Conservation (phyloP, 108 stramenopile species). For the Fistulifera pelliculosa region DNA sequence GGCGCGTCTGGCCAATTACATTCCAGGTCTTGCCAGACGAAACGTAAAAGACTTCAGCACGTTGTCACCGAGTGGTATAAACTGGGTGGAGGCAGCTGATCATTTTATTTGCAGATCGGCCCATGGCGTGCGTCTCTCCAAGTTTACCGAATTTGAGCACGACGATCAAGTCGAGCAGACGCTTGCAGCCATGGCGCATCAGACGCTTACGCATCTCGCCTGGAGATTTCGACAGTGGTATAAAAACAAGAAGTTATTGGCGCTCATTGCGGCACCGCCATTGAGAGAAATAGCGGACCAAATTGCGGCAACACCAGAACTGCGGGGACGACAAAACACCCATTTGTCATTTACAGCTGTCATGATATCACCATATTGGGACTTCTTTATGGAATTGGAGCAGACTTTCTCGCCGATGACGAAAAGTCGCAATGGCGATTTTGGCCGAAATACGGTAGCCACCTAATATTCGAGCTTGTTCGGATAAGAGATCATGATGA, state of each 20-base stretch:
- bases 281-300: constrained; percentile 37
- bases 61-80: constrained; percentile 34
- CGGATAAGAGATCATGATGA: constrained; percentile 3
- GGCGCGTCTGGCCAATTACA: constrained; percentile 36
- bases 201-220: constrained; percentile 48
- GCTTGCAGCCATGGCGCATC: constrained; percentile 31
- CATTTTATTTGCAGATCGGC: constrained; percentile 69
- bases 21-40: constrained; percentile 47
- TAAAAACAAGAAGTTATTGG: constrained; percentile 38
- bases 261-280: constrained; percentile 50
- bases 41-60: constrained; percentile 31
- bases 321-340: constrained; percentile 10
- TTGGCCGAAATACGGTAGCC: constrained; percentile 35
- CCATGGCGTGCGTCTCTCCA: constrained; percentile 38
- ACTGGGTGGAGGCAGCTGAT: constrained; percentile 74
- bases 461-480: constrained; percentile 32
- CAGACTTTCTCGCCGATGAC: constrained; percentile 46
- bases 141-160: constrained; percentile 44
- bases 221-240: constrained; percentile 81
- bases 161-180: constrained; percentile 34
- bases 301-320: constrained; percentile 13
- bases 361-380: constrained; percentile 73
- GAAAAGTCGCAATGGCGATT: constrained; percentile 11
- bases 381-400: constrained; percentile 60
- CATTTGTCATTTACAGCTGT: constrained; percentile 60